Evolutionary conservation across 2,329 filamentous ascomycete genomes (phyloP).

Genomic region (Trichoderma gracile): DNA sequence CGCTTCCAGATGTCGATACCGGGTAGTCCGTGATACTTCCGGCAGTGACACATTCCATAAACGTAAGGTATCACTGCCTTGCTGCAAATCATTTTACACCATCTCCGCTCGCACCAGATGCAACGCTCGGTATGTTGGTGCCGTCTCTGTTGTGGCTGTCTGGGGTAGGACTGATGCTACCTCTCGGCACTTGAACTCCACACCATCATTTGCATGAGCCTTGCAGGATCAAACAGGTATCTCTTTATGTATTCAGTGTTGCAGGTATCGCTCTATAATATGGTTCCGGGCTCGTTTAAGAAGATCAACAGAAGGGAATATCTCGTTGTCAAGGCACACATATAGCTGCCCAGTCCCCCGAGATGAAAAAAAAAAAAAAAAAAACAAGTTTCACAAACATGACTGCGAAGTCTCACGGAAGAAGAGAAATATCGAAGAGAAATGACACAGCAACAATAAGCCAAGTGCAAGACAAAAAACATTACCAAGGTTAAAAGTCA

Average conservation of each 20-base stretch:
- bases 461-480: background rate
- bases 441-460: background rate
- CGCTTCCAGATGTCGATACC: background rate
- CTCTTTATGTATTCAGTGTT: background rate
- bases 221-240: background rate
- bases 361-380: background rate
- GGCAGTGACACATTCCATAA: background rate
- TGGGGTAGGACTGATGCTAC: background rate
- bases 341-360: background rate
- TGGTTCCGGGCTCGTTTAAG: background rate
- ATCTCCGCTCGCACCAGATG: slow-evolving; percentile 1
- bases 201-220: background rate
- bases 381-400: too few relatives aligned
- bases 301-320: background rate
- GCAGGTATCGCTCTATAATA: background rate
- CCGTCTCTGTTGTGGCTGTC: background rate
- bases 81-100: slow-evolving; percentile 5
- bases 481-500: background rate
- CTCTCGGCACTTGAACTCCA: background rate
- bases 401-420: background rate
- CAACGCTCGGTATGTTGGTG: background rate
- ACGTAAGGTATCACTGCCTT: slow-evolving; percentile 1
- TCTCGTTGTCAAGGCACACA: background rate
- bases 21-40: background rate
- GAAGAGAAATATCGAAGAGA: background rate